A percentile compares a stretch with the other conserved stretches of the same genome.
Conservation (phyloP, 495 filamentous ascomycete species). For the Cairneyella variabilis region DNA sequence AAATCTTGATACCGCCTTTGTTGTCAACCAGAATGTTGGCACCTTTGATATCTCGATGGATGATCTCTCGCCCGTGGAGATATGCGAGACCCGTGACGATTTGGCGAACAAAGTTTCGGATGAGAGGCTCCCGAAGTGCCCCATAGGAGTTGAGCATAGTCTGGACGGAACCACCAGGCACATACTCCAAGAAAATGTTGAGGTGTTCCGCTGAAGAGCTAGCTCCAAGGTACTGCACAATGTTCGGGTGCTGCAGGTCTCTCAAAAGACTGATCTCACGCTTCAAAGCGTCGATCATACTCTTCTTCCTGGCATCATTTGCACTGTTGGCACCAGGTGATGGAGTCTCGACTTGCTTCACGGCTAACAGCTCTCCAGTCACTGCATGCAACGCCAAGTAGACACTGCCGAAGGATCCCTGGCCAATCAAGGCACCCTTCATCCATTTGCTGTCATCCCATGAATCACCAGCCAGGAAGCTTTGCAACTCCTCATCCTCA, state of each 20-base stretch:
- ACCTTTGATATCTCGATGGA: constrained; percentile 98
- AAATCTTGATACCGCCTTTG: constrained; percentile 98
- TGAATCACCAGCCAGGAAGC: constrained; percentile 83
- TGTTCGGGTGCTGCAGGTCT: constrained; percentile 93
- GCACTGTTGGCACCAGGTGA: constrained; percentile 71
- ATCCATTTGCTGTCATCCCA: constrained; percentile 98
- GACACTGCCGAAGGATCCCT: constrained; percentile 95
- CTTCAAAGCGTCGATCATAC: constrained; percentile 95
- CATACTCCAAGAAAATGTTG: constrained; percentile 99
- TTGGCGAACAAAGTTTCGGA: constrained; percentile 95
- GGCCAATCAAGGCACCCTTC: constrained; percentile 95
- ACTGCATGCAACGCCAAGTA: constrained; percentile 96
- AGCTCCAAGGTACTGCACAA: constrained; percentile 96
- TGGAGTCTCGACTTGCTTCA: constrained; percentile 97
- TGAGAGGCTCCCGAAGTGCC: constrained; percentile 84
- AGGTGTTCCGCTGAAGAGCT: constrained; percentile 86
- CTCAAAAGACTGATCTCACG: constrained; percentile 92
- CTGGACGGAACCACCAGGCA: constrained; percentile 93
- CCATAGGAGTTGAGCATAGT: constrained; percentile 98
- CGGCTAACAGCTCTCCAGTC: constrained; percentile 95
- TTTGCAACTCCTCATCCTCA: constrained; percentile 69
- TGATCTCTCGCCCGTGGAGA: constrained; percentile 91
- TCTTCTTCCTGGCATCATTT: constrained; percentile 87
- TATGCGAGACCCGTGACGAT: constrained; percentile 94
- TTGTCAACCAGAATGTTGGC: constrained; percentile 99